These are phyloP conservation scores for Ganoderma lucidum DNA, from an alignment of 1,284 basidiomycete species.

Conservation along the genomic window DNA sequence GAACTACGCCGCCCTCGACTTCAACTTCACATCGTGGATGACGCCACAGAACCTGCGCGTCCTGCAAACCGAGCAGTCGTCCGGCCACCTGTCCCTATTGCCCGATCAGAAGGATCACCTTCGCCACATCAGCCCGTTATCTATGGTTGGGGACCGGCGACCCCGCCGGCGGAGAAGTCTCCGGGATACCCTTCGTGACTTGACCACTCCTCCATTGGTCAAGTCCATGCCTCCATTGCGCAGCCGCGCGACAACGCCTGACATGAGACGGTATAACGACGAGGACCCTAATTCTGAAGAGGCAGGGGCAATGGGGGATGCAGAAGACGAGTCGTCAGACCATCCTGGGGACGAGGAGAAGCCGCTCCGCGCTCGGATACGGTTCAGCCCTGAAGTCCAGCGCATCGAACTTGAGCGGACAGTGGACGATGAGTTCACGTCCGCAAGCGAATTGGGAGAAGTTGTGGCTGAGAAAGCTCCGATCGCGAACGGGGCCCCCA, in stretches of 20 bases:
- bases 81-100: slow-evolving; percentile 73
- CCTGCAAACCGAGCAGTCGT: slow-evolving; percentile 83
- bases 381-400: slow-evolving; percentile 44
- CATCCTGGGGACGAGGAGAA: slow-evolving; percentile 64
- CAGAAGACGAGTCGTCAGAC: slow-evolving; percentile 53
- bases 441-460: slow-evolving; percentile 17
- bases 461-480: slow-evolving; percentile 9
- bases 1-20: slow-evolving; percentile 87
- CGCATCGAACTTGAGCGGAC: slow-evolving; percentile 24
- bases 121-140: slow-evolving; percentile 85
- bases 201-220: slow-evolving; percentile 35
- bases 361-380: slow-evolving; percentile 68
- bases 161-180: slow-evolving; percentile 57
- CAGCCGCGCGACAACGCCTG: slow-evolving; percentile 28
- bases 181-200: slow-evolving; percentile 52
- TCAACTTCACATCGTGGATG: slow-evolving; percentile 99
- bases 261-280: slow-evolving; percentile 10
- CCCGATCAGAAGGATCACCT: slow-evolving; percentile 90
- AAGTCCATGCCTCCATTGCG: slow-evolving; percentile 35
- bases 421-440: slow-evolving; percentile 22
- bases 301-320: slow-evolving; percentile 53
- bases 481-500: slow-evolving; percentile 27
- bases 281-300: slow-evolving; percentile 31
- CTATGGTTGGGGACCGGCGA: slow-evolving; percentile 80
- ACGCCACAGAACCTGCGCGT: slow-evolving; percentile 86